Evolutionary conservation across 1,284 basidiomycete genomes (phyloP).

Genomic region (Papiliotrema laurentii): DNA sequence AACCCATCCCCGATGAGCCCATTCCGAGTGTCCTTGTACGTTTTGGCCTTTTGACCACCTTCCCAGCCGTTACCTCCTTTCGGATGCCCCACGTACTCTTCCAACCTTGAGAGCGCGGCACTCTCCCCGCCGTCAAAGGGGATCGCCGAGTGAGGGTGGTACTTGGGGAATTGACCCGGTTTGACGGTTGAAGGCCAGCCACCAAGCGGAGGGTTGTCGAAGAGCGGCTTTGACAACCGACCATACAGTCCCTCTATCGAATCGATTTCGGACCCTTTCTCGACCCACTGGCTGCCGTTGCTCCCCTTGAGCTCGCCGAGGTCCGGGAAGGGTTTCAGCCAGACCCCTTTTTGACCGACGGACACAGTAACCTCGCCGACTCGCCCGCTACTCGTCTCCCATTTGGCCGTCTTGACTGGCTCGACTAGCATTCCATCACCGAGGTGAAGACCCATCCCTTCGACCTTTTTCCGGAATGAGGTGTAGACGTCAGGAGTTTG

Average conservation of each 20-base stretch:
- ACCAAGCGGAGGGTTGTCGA: slow-evolving; percentile 26
- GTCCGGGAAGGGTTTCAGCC: slow-evolving; percentile 41
- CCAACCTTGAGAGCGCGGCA: slow-evolving; percentile 45
- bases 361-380: slow-evolving; percentile 9
- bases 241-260: slow-evolving; percentile 19
- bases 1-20: slow-evolving; percentile 54
- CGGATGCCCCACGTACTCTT: slow-evolving; percentile 45
- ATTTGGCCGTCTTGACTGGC: slow-evolving; percentile 26
- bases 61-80: slow-evolving; percentile 37
- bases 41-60: slow-evolving; percentile 32
- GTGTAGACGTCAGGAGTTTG: slow-evolving; percentile 54
- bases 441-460: slow-evolving; percentile 47
- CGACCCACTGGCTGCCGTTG: slow-evolving; percentile 13
- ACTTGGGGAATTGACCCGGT: slow-evolving; percentile 3
- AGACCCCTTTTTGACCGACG: slow-evolving; percentile 7
- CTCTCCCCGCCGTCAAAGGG: slow-evolving; percentile 51
- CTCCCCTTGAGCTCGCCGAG: slow-evolving; percentile 3
- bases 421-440: slow-evolving; percentile 41
- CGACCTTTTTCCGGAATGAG: slow-evolving; percentile 51
- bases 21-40: slow-evolving; percentile 57
- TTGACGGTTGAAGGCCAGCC: slow-evolving; percentile 19
- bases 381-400: not conserved
- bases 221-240: slow-evolving; percentile 31
- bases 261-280: slow-evolving; percentile 5
- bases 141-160: slow-evolving; percentile 42